Percentiles rank a stretch among this genome's conserved stretches.
phyloP scores from a whole-genome alignment of 306 rosid species.

The Casuarina cunninghamiana region DNA sequence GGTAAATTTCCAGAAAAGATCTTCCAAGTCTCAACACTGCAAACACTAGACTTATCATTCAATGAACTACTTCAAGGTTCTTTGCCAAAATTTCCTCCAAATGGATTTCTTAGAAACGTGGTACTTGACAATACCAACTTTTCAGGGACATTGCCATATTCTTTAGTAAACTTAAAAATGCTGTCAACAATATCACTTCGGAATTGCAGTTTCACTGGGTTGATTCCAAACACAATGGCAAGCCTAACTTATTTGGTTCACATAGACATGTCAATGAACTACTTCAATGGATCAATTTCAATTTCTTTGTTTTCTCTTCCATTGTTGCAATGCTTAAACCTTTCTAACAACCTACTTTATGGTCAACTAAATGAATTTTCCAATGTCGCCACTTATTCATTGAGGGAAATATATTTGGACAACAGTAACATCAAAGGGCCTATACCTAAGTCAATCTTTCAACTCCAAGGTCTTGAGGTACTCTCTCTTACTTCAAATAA shows the following conservation, averaged over 20 bases:
- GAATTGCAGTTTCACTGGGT: conserved; percentile 30
- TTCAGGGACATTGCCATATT: conserved; percentile 26
- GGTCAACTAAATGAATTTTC: conserved; percentile 15
- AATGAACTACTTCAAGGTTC: conserved; percentile 27
- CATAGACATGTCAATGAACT: conserved; percentile 36
- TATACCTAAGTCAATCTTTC: conserved; percentile 10
- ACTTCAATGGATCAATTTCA: conserved; percentile 38
- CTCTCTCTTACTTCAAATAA: conserved; percentile 2
- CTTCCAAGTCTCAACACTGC: conserved; percentile 10
- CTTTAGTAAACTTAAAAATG: conserved; percentile 21
- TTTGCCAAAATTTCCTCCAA: not conserved
- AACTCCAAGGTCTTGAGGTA: conserved; percentile 11
- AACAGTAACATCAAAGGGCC: conserved; percentile 18
- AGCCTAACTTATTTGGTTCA: conserved; percentile 27
- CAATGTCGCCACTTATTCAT: not conserved
- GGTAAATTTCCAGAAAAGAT: conserved; percentile 27
- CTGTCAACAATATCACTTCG: conserved; percentile 30
- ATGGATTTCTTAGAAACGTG: conserved; percentile 10
- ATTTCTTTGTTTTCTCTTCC: conserved; percentile 28
- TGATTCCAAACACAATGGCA: conserved; percentile 31
- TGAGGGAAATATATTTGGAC: not conserved
- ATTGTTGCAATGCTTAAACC: conserved; percentile 3
- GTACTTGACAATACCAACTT: conserved; percentile 22
- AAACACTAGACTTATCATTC: conserved; percentile 30
- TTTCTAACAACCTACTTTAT: conserved; percentile 24